Evolutionary conservation across 352 stramenopile species (phyloP), one percentile per base, ranked within the genome.

Genomic region (Hyaloperonospora brassicae): DNA sequence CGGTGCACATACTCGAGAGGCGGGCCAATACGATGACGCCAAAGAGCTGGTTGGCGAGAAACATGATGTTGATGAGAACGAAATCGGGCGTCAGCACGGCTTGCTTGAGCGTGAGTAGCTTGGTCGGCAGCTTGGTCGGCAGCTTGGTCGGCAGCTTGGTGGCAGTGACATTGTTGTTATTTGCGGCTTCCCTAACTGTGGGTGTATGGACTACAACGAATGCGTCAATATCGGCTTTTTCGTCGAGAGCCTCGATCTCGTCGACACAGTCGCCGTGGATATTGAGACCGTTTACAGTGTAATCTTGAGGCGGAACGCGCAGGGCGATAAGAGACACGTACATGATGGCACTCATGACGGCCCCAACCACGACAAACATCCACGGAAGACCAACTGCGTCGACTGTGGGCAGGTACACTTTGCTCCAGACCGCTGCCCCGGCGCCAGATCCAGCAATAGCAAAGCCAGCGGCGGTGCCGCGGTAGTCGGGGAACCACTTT

Each of bases 401-500:
- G 49, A 84, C 79, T 13, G 70, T 68, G 1, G 77, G 75, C 1
- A 85, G 48, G 55, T 84, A 87, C 5, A 66, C 71, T 42, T 87
- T 86, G 50, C 75, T 58, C 77, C 77, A 87, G 10, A 89, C 66
- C 5, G 87, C 68, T 0, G 79, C 73, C 0, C 79, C 79, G 3
- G 71, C 73, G 39, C 79, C 79, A 50, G 80, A 86, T 11, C 76
- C 75, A 7, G 64, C 75, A 3, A 88, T 71, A 9, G 79, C 79
- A 41, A 89, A 87, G 10, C 79, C 79, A 7, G 79, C 79, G 13
- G 79, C 79, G 10, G 72, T 76, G 12, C 79, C 79, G 14, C 79
- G 74, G 53, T 86, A 84, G 59, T 89, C 79, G 5, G 79, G 79
- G 59, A 89, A 89, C 79, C 79, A 89, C 44, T 87, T 86, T 55